A percentile compares a stretch with the other conserved stretches of the same genome.
phyloP scores from a whole-genome alignment of 2,329 filamentous ascomycete genomes.

The Verticillium longisporum region DNA sequence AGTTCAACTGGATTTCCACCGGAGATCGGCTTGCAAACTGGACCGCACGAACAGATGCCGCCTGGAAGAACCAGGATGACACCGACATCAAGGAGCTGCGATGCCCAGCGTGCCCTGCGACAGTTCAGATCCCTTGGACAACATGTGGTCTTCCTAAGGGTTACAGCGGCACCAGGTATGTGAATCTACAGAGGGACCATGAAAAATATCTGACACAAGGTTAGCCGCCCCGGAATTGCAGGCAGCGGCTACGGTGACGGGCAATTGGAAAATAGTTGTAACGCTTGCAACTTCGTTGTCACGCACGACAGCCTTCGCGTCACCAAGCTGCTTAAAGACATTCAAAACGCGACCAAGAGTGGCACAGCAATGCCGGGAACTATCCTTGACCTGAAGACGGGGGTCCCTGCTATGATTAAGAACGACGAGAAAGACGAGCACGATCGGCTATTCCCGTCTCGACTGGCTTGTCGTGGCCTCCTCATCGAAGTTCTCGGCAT shows the following conservation, averaged over 20 bases:
- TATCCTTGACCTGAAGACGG: slow-evolving; percentile 39
- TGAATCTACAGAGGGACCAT: background rate
- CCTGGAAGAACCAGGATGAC: slow-evolving; percentile 51
- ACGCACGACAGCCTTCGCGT: slow-evolving; percentile 50
- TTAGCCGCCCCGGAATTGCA: slow-evolving; percentile 17
- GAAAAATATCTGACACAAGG: background rate
- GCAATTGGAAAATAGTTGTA: slow-evolving; percentile 39
- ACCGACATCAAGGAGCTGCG: slow-evolving; percentile 30
- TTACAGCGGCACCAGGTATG: slow-evolving; percentile 17
- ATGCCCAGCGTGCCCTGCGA: slow-evolving; percentile 42
- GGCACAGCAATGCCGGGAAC: slow-evolving; percentile 52
- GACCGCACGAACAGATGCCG: slow-evolving; percentile 31
- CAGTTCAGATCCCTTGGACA: slow-evolving; percentile 46
- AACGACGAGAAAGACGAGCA: background rate
- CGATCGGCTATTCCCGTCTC: slow-evolving; percentile 9
- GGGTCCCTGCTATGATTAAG: slow-evolving; percentile 15
- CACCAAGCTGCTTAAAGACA: slow-evolving; percentile 50
- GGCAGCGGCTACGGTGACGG: slow-evolving; percentile 46
- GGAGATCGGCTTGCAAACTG: slow-evolving; percentile 35
- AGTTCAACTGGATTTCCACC: slow-evolving; percentile 44
- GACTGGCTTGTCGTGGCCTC: slow-evolving; percentile 7
- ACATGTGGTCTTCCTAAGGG: slow-evolving; percentile 27
- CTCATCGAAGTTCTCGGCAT: slow-evolving; percentile 4
- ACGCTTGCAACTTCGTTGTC: slow-evolving; percentile 34
- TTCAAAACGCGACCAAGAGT: slow-evolving; percentile 32